These are phyloP conservation scores for Pouteria glomerata DNA, from an alignment of 148 eudicot species.

Conservation along the genomic window DNA sequence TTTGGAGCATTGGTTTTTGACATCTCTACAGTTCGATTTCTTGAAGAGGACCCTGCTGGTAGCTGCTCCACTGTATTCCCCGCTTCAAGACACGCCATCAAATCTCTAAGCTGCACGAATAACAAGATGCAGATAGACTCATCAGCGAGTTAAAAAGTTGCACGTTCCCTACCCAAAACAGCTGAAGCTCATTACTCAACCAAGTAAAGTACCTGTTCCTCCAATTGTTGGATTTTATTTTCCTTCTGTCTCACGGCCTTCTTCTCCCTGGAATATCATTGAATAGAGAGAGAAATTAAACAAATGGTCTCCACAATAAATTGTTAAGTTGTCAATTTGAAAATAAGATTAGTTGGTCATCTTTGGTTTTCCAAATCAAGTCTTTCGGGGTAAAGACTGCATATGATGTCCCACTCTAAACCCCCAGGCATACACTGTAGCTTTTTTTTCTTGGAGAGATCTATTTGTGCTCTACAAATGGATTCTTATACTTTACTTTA, in stretches of 20 bases:
- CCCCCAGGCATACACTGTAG: too few relatives aligned
- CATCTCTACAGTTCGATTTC: neutral
- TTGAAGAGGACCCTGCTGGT: conserved; percentile 13
- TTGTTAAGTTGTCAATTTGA: neutral
- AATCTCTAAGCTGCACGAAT: conserved; percentile 37
- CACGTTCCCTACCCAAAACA: neutral
- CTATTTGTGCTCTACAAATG: too few relatives aligned
- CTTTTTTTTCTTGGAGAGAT: too few relatives aligned
- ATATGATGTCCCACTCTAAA: too few relatives aligned
- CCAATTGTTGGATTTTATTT: conserved; percentile 56
- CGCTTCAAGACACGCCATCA: conserved; percentile 55
- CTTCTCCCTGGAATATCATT: conserved; percentile 50
- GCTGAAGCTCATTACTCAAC: neutral
- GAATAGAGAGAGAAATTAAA: neutral
- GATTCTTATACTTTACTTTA: too few relatives aligned
- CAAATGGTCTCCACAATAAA: neutral
- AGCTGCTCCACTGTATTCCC: conserved; percentile 25
- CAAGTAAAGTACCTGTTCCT: conserved; percentile 65
- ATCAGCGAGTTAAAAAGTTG: neutral
- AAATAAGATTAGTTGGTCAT: neutral
- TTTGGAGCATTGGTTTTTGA: neutral
- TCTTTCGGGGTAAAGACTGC: too few relatives aligned
- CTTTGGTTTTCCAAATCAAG: neutral
- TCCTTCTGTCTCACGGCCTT: conserved; percentile 49
- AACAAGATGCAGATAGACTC: neutral